A percentile compares a stretch with the other conserved stretches of the same genome.
These are phyloP conservation scores for Radiomyces spectabilis DNA, from an alignment of 192 early-diverging fungal genomes.

Conservation along the genomic window DNA sequence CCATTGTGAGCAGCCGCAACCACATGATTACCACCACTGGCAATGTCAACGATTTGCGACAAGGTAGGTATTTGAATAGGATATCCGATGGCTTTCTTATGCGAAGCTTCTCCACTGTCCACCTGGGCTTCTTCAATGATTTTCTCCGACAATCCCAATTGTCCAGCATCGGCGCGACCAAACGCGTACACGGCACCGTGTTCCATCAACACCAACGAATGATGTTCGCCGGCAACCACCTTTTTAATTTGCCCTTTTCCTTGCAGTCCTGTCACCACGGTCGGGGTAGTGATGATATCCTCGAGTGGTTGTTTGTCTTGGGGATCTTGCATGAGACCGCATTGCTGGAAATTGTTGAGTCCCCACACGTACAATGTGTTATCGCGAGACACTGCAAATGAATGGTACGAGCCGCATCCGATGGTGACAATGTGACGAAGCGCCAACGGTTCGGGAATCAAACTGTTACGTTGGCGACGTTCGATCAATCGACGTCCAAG, in stretches of 20 bases:
- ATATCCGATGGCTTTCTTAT: slow-evolving; percentile 51
- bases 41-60: slow-evolving; percentile 36
- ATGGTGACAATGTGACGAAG: slow-evolving; percentile 53
- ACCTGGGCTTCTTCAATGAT: slow-evolving; percentile 26
- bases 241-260: slow-evolving; percentile 34
- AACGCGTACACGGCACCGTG: slow-evolving; percentile 74
- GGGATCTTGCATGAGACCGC: slow-evolving; percentile 50
- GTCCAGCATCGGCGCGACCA: slow-evolving; percentile 77
- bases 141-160: slow-evolving; percentile 62
- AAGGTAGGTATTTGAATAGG: slow-evolving; percentile 47
- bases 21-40: slow-evolving; percentile 50
- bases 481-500: slow-evolving; percentile 75
- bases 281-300: slow-evolving; percentile 47
- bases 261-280: slow-evolving; percentile 43
- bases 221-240: slow-evolving; percentile 83
- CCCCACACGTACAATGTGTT: slow-evolving; percentile 76
- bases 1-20: slow-evolving; percentile 48
- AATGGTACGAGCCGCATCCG: slow-evolving; percentile 78
- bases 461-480: slow-evolving; percentile 60
- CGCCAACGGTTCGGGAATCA: slow-evolving; percentile 46
- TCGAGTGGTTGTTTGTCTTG: slow-evolving; percentile 21
- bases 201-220: slow-evolving; percentile 67
- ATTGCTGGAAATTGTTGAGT: slow-evolving; percentile 87
- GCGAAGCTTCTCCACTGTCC: slow-evolving; percentile 1
- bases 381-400: slow-evolving; percentile 66